Base-by-base conservation (phyloP, 257 asterid species). In the Fraxinus americana region DNA sequence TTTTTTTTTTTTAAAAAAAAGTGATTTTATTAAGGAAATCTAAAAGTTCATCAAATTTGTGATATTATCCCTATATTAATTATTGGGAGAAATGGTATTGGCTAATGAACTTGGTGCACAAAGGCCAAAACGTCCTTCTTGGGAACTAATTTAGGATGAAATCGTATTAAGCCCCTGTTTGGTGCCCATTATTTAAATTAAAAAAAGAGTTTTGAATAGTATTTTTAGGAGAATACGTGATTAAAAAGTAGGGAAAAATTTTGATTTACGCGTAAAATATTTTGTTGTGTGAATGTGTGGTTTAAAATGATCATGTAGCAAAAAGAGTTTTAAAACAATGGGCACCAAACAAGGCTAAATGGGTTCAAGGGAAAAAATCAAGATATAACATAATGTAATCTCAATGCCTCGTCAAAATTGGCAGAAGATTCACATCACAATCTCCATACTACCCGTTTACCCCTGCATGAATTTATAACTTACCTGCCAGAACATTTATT, bases 401-500 rank as follows among this genome's bases (percentile, higher is more conserved):
- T 11, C 35, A 11, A 63, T 10, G 69, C 69, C 69, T 25, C 4
- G 19, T 17, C 67, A 66, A 30, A 59, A 81, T 45, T n/a, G 73
- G 11, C 72, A 68, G 61, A 77, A 9, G 67, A 23, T 19, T 68
- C 34, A 30, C 36, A 38, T 70, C 81, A 45, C 48, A 21, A 7
- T 63, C 63, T 67, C 76, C n/a, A 45, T 39, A 74, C 52, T 30
- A 30, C 3, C 34, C 0, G 34, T 30, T 30, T 30, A 30, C 34
- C 34, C 34, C 34, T 30, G 34, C 34, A 30, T 30, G 74, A 77
- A 29, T 17, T 27, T 32, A 61, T n/a, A 67, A 63, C 70, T 77
- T 84, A 94, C 98, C 98, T 81, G 97, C 92, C 92, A 88, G 80
- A 87, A 94, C 84, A 77, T 90, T 90, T 83, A 94, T 73, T 82